phyloP scores from a whole-genome alignment of 2,329 filamentous ascomycete species.

The Fusarium zealandicum region DNA sequence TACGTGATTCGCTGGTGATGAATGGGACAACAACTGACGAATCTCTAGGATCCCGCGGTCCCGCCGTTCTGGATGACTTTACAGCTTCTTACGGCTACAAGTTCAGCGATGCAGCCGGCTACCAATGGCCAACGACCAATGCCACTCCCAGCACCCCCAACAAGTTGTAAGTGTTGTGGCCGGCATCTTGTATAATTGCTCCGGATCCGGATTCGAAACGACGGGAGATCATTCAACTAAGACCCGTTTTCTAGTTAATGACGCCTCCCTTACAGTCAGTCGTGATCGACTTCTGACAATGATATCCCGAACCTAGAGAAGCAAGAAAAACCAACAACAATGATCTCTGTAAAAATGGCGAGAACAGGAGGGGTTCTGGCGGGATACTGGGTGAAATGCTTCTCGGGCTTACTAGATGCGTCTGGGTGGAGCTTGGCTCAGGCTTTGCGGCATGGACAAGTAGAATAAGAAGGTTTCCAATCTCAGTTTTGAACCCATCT shows the following conservation, averaged over 20 bases:
- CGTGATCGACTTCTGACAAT: slow-evolving; percentile 34
- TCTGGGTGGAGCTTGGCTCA: slow-evolving; percentile 25
- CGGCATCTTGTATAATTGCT: slow-evolving; percentile 23
- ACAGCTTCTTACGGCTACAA: slow-evolving; percentile 98
- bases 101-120: slow-evolving; percentile 94
- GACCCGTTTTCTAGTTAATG: slow-evolving; percentile 35
- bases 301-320: slow-evolving; percentile 25
- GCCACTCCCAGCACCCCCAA: slow-evolving; percentile 72
- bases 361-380: slow-evolving; percentile 28
- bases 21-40: not conserved
- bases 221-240: slow-evolving; percentile 25
- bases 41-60: slow-evolving; percentile 85
- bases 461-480: slow-evolving; percentile 30
- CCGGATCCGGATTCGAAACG: slow-evolving; percentile 14
- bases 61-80: slow-evolving; percentile 96
- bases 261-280: slow-evolving; percentile 17
- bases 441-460: slow-evolving; percentile 27
- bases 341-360: slow-evolving; percentile 29
- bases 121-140: slow-evolving; percentile 89
- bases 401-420: slow-evolving; percentile 35
- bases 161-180: slow-evolving; percentile 73
- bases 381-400: slow-evolving; percentile 33
- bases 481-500: slow-evolving; percentile 22
- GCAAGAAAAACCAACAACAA: slow-evolving; percentile 29
- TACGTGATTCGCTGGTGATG: slow-evolving; percentile 50